phyloP scores from a whole-genome alignment of 2,329 filamentous ascomycete species.

The Colletotrichum acutatum region DNA sequence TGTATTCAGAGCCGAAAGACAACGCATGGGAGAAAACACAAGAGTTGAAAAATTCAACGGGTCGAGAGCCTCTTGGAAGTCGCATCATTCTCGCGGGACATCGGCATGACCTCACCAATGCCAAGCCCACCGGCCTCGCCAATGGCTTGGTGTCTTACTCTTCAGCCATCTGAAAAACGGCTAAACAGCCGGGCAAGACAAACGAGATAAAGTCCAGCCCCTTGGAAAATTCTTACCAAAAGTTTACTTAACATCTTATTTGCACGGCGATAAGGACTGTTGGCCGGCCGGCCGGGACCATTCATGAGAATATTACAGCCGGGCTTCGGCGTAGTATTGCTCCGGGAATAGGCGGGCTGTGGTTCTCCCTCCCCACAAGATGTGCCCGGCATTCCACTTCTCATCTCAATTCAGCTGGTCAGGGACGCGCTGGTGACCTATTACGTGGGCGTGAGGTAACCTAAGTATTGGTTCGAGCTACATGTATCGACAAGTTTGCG shows the following conservation, averaged over 20 bases:
- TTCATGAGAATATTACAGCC: background rate
- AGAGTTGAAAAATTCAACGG: background rate
- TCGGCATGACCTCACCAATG: background rate
- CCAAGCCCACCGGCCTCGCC: background rate
- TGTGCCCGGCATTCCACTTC: background rate
- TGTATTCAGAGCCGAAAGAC: background rate
- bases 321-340: background rate
- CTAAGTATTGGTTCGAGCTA: background rate
- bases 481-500: background rate
- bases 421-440: background rate
- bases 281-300: background rate
- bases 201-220: slow-evolving; percentile 23
- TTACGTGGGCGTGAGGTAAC: slow-evolving; percentile 12
- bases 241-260: background rate
- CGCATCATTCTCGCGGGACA: background rate
- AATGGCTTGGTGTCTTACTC: slow-evolving; percentile 12
- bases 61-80: background rate
- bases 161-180: background rate
- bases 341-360: background rate
- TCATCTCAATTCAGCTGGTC: background rate
- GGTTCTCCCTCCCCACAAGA: background rate
- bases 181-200: slow-evolving; percentile 2
- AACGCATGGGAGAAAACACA: background rate
- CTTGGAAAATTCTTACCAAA: background rate
- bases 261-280: background rate